A percentile compares a stretch with the other conserved stretches of the same genome.
phyloP scores from a whole-genome alignment of 1,139 yeast species.

The Zygoascus sp. region DNA sequence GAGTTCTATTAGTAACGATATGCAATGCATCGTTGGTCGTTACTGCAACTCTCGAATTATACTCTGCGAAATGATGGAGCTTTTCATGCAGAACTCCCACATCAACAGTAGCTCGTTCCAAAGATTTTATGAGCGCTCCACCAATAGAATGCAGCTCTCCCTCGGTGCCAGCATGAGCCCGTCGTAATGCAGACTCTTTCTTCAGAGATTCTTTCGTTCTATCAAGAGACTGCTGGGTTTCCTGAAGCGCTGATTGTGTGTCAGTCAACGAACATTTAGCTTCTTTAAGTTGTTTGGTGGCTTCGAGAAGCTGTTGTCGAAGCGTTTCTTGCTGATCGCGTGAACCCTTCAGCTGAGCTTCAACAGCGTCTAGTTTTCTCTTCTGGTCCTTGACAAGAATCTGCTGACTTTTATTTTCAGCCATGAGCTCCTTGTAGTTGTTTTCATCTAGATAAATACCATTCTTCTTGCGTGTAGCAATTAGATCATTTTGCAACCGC shows the following conservation, averaged over 20 bases:
- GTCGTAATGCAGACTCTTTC: constrained; percentile 27
- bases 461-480: constrained; percentile 57
- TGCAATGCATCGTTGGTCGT: neutral
- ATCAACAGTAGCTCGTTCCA: constrained; percentile 30
- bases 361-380: constrained; percentile 42
- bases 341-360: constrained; percentile 39
- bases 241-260: constrained; percentile 20
- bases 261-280: constrained; percentile 19
- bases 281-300: constrained; percentile 28
- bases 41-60: neutral
- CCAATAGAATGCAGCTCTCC: constrained; percentile 30
- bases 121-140: constrained; percentile 25
- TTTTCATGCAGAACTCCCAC: constrained; percentile 24
- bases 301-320: constrained; percentile 26
- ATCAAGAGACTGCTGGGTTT: constrained; percentile 22
- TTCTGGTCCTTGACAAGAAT: constrained; percentile 46
- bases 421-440: constrained; percentile 45
- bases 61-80: neutral
- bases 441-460: constrained; percentile 61
- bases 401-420: constrained; percentile 45
- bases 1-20: neutral
- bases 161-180: constrained; percentile 34
- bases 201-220: constrained; percentile 24
- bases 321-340: constrained; percentile 32
- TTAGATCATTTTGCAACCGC: constrained; percentile 56